Evolutionary conservation across 106 monocot genomes (phyloP).

Genomic region (Amphibolis antarctica): DNA sequence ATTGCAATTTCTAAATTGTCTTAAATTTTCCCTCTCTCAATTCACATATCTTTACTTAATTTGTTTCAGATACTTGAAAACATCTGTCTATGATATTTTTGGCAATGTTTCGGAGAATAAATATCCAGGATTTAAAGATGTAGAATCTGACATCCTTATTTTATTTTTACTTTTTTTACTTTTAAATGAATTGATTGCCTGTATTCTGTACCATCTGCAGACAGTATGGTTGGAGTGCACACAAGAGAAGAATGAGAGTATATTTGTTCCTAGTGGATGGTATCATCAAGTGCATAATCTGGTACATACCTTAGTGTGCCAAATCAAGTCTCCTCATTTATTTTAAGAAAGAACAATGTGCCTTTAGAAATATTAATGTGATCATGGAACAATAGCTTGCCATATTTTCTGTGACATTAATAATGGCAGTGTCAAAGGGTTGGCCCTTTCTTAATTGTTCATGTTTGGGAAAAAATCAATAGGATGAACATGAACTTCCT

Average conservation of each 20-base stretch:
- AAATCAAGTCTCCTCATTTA: too few relatives aligned
- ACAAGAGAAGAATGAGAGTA: slow-evolving; percentile 76
- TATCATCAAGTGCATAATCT: slow-evolving; percentile 96
- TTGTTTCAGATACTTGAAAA: slow-evolving; percentile 43
- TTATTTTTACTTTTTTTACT: not conserved
- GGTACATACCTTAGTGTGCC: slow-evolving; percentile 17
- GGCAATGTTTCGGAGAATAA: slow-evolving; percentile 51
- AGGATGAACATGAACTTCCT: too few relatives aligned
- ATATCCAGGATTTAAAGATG: slow-evolving; percentile 88
- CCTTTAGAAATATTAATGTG: too few relatives aligned
- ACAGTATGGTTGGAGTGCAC: slow-evolving; percentile 76
- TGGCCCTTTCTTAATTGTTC: too few relatives aligned
- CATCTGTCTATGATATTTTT: slow-evolving; percentile 62
- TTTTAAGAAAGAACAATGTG: too few relatives aligned
- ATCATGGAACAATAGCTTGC: too few relatives aligned
- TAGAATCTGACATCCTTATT: slow-evolving; percentile 6
- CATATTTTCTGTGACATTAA: too few relatives aligned
- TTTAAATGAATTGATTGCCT: slow-evolving; percentile 4
- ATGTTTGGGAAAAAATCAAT: too few relatives aligned
- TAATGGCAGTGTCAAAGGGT: too few relatives aligned
- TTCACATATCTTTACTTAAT: not conserved
- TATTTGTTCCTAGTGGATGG: slow-evolving; percentile 99
- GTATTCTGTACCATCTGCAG: slow-evolving; percentile 34
- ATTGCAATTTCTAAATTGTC: not conserved
- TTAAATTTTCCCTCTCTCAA: not conserved